Evolutionary conservation across 257 asterid genomes (phyloP), one percentile per base, ranked within the genome.

Genomic region (Misopates orontium): DNA sequence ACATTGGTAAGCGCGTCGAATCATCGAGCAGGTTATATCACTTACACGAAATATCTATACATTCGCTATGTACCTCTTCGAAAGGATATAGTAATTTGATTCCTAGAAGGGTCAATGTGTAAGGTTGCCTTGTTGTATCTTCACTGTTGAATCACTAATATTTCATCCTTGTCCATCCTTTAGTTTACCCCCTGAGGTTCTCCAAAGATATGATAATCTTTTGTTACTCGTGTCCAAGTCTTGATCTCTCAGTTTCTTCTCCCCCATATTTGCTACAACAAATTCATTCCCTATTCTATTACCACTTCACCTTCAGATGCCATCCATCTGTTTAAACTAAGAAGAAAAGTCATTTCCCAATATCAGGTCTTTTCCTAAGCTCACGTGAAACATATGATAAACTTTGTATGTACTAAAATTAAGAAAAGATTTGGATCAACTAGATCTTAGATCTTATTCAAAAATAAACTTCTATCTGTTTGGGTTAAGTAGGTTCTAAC

Each of bases 1-100:
- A 93, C 75, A 80, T 93, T 41, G 99, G 99, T 93, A 65, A 78
- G 96, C 72, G 20, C 42, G 49, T 3, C 4, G 42, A 40, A 17
- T 25, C 20, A 15, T 56, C 21, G 7, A 24, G 4, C 13, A 2
- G 16, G 8, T 8, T 19, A 53, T 13, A 12, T 19, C 36, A 28
- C 3, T 28, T 28, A 2, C 5, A 13, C 8, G 31, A 11, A 5
- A 18, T 5, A 53, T 53, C 20, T 9, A 0, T 48, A 25, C 21
- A 56, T 57, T 23, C 54, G 24, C 17, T n/a, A 15, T 32, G 73
- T 41, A 66, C 59, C 58, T 45, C 11, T 53, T 53, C 32, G 10
- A 20, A 53, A 23, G n/a, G 3, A 6, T 13, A 5, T 16, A 16
- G 36, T 28, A 28, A 28, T 28, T 2, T 28, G 36, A 7, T 28